Conservation (phyloP, 108 stramenopile genomes). For the Discostella pseudostelligera region DNA sequence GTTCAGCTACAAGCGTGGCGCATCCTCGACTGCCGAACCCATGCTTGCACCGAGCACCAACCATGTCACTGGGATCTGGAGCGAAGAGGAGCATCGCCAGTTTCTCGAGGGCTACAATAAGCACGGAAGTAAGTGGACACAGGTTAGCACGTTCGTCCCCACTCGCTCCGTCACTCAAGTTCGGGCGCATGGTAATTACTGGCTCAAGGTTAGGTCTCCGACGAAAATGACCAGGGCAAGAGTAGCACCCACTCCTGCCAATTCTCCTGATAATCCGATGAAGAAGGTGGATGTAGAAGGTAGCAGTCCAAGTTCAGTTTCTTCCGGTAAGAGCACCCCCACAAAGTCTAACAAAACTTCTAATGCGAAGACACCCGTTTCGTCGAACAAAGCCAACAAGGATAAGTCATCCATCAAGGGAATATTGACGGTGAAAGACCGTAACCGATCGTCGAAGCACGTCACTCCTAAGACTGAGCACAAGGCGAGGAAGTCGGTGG, state of each 20-base stretch:
- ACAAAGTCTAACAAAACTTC: conserved; percentile 4
- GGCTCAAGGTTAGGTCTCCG: conserved; percentile 38
- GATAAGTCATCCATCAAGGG: conserved; percentile 7
- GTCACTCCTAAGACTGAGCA: conserved; percentile 11
- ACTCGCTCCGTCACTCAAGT: conserved; percentile 39
- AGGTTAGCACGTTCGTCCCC: conserved; percentile 24
- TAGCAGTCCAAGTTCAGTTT: not conserved
- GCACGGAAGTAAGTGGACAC: conserved; percentile 28
- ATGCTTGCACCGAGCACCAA: not conserved
- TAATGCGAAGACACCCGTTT: not conserved
- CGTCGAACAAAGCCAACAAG: not conserved
- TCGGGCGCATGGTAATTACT: conserved; percentile 36
- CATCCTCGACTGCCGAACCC: not conserved
- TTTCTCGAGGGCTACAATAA: conserved; percentile 27
- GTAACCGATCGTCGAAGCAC: conserved; percentile 11
- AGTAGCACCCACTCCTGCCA: not conserved
- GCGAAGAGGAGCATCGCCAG: conserved; percentile 33
- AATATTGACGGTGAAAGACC: conserved; percentile 17
- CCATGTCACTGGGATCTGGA: conserved; percentile 31
- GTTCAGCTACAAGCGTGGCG: conserved; percentile 4
- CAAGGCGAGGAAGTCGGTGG: conserved; percentile 2
- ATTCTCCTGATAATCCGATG: not conserved
- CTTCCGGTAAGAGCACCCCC: conserved; percentile 7
- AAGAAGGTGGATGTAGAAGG: not conserved
- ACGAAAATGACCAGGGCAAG: conserved; percentile 20